Percentiles rank a stretch among this genome's conserved stretches.
These are phyloP conservation scores for Podospora pseudoanserina DNA, from an alignment of 495 filamentous ascomycete species.

Conservation along the genomic window DNA sequence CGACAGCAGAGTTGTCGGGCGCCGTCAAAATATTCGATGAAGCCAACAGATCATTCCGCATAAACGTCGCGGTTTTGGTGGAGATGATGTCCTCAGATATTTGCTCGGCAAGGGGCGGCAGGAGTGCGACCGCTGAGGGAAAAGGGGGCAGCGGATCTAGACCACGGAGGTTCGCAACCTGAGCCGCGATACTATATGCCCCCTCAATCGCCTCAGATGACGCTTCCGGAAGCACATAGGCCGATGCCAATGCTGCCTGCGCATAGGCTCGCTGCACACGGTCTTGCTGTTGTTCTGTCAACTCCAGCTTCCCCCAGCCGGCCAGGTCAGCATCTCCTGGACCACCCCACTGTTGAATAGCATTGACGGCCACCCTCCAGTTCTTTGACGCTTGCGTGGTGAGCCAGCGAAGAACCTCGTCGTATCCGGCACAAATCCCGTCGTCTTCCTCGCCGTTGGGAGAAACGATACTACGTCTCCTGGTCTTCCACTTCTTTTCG, in stretches of 20 bases:
- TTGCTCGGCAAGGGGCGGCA: slow-evolving; percentile 40
- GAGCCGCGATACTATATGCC: slow-evolving; percentile 58
- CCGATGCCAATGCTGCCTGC: slow-evolving; percentile 66
- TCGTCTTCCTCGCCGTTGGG: slow-evolving; percentile 18
- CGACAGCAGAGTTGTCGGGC: slow-evolving; percentile 56
- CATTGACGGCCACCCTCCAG: slow-evolving; percentile 54
- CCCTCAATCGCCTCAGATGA: slow-evolving; percentile 57
- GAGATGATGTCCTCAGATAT: slow-evolving; percentile 31
- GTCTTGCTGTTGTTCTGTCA: slow-evolving; percentile 51
- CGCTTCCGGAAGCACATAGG: slow-evolving; percentile 64
- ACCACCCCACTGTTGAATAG: slow-evolving; percentile 73
- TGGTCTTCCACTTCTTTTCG: slow-evolving; percentile 52
- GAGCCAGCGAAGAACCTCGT: slow-evolving; percentile 79
- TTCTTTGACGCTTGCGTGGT: slow-evolving; percentile 53
- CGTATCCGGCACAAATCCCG: slow-evolving; percentile 58
- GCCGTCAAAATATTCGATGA: slow-evolving; percentile 64
- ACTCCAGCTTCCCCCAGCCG: slow-evolving; percentile 55
- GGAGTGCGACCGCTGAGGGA: slow-evolving; percentile 39
- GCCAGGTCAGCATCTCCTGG: slow-evolving; percentile 76
- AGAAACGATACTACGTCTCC: slow-evolving; percentile 15
- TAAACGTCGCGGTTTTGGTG: slow-evolving; percentile 39
- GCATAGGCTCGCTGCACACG: slow-evolving; percentile 62
- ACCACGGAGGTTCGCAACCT: slow-evolving; percentile 57
- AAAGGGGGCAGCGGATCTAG: slow-evolving; percentile 52
- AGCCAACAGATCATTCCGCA: slow-evolving; percentile 55